These are phyloP conservation scores for Cyclostephanos tholiformis DNA, from an alignment of 108 stramenopile genomes.

Conservation along the genomic window DNA sequence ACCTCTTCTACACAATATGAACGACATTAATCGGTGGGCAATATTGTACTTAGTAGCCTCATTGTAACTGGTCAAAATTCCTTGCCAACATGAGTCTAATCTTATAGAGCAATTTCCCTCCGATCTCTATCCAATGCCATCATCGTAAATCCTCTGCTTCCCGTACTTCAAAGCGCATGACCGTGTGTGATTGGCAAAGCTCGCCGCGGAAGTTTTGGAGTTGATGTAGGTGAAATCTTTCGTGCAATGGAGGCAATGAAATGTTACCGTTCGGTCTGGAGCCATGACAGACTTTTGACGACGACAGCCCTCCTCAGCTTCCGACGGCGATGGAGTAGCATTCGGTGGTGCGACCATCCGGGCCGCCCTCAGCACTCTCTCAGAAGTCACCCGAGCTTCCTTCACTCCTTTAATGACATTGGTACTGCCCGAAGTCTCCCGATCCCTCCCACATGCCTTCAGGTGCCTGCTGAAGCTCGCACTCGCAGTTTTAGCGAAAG, in stretches of 20 bases:
- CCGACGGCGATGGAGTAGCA: not conserved
- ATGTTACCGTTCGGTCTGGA: not conserved
- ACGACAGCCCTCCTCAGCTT: not conserved
- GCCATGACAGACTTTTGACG: not conserved
- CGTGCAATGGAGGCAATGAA: not conserved
- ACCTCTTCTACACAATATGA: too few species aligned
- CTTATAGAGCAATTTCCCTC: too few species aligned
- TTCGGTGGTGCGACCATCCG: not conserved
- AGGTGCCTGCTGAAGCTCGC: conserved; percentile 1
- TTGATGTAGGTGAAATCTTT: conserved; percentile 1
- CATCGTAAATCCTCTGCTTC: too few species aligned
- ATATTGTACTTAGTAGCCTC: too few species aligned
- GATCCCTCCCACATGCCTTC: not conserved
- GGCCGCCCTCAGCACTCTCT: too few species aligned
- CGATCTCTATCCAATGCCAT: too few species aligned
- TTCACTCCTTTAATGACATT: not conserved
- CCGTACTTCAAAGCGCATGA: not conserved
- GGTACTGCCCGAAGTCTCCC: not conserved
- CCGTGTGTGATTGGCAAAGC: not conserved
- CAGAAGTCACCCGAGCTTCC: not conserved
- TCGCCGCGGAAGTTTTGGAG: not conserved
- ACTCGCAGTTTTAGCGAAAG: not conserved
- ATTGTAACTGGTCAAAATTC: too few species aligned
- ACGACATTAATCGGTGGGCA: too few species aligned
- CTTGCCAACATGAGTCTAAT: too few species aligned